These are phyloP conservation scores for Saksenaea oblongispora DNA, from an alignment of 371 early-diverging fungal genomes.

Conservation along the genomic window DNA sequence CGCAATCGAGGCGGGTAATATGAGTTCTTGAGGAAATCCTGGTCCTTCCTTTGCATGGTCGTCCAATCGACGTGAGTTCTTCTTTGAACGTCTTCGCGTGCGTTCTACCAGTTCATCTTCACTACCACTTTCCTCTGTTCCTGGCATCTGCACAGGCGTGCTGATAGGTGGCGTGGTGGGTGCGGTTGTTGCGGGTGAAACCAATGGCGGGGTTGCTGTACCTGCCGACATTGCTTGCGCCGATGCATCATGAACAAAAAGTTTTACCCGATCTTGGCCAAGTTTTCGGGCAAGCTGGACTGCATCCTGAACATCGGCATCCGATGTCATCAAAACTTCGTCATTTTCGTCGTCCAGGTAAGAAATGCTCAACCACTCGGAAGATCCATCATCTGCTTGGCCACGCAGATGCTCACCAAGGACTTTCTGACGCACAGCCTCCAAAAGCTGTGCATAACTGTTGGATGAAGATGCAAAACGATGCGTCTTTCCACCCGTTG, in stretches of 20 bases:
- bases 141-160: neutral
- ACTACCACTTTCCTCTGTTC: neutral
- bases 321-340: conserved; percentile 71
- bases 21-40: conserved; percentile 50
- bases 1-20: conserved; percentile 61
- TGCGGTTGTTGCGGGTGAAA: neutral
- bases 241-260: conserved; percentile 57
- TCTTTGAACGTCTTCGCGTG: neutral
- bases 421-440: conserved; percentile 23
- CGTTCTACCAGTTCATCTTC: neutral
- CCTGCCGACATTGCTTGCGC: neutral
- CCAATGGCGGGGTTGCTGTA: neutral
- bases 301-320: conserved; percentile 80
- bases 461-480: conserved; percentile 21
- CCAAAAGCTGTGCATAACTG: conserved; percentile 18
- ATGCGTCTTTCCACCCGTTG: conserved; percentile 27
- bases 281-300: conserved; percentile 71
- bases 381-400: conserved; percentile 3
- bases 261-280: conserved; percentile 71
- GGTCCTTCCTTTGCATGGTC: neutral
- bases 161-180: conserved; percentile 7
- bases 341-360: conserved; percentile 92
- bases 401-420: conserved; percentile 13
- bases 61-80: neutral
- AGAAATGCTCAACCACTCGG: conserved; percentile 61